Base-by-base conservation (phyloP, 257 asterid species). In the Capsicum pubescens region DNA sequence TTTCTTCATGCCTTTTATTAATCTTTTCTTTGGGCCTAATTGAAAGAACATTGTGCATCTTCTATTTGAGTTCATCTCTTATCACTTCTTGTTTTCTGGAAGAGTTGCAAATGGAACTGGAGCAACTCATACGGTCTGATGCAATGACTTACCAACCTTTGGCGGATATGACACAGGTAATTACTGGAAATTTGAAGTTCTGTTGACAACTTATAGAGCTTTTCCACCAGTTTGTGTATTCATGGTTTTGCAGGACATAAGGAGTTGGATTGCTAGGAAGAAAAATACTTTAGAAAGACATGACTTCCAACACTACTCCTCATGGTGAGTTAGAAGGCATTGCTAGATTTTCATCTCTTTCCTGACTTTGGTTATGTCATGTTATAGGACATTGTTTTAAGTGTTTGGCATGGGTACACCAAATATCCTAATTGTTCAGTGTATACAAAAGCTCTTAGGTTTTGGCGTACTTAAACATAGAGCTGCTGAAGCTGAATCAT, bases 21-120 rank as follows among this genome's bases (percentile, higher is more conserved):
- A 79, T 19, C 84, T 61, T 21, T 79, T 10, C 60, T 54, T 68
- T 26, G 26, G 11, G 76, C 56, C 64, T 10, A 68, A 54, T 66
- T 64, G 46, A 48, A 66, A 3, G 54, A 66, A 42, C 7, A 46
- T 26, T 71, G 64, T 52, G 54, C 66, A 82, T 54, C 72, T 76
- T 82, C 48, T 36, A 84, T 66, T 83, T 86, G 63, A 9, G 82
- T 82, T 74, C 60, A 83, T 80, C 84, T 84, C 64, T 84, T 85
- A 78, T 63, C 48, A 54, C 26, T 77, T 77, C 64, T 69, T 81
- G 44, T 82, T 82, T 79, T 85, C 86, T 87, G 83, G 86, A 87
- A 97, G 99, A 86, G 87, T 88, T 97, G 92, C 93, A 89, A 91
- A 89, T 91, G 59, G 99, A 97, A 90, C 86, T 95, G 80, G 90